Base-by-base conservation (phyloP, 139 green algal species). In the Desmodesmus armatus region DNA sequence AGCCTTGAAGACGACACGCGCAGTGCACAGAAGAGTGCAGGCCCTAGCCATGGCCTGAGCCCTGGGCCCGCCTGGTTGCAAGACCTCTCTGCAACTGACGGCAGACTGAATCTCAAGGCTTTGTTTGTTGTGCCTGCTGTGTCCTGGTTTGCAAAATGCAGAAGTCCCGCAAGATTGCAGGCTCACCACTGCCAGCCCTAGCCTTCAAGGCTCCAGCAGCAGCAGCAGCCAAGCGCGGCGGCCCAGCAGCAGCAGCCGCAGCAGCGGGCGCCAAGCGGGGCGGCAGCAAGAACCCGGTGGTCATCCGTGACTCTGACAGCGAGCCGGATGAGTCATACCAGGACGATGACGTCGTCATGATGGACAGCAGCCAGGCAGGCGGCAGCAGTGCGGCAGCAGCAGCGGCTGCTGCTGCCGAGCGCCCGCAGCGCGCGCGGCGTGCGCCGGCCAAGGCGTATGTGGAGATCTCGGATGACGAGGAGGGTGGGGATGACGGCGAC, bases 371-470 rank as follows among this genome's bases (percentile, higher is more conserved):
- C 39, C 66, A 66, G 67, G 41, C 41, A 60, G 49, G 7, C 35
- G n/a, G n/a, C n/a, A n/a, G n/a, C n/a, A n/a, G n/a, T n/a, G 60
- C 5, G 40, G 60, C 78, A 44, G 29, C 65, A 70, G 67, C 63
- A 72, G 76, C 15, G 19, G 76, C 21, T 41, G 35, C 76, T 58
- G 76, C 71, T 3, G 85, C 78, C 60, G 85, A 60, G 27, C 53
- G 80, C n/a, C 60, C 78, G 19, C 73, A 84, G 85, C 85, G 85
- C 2, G 72, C 85, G 37, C 47, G 80, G 3, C 72, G 80, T 40
- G 80, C 85, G 3, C 60, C 62, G 39, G 79, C 80, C 9, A 75
- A 83, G 25, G 83, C 55, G 23, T 82, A 82, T 43, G 55, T 82
- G 13, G 76, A 89, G 72, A 37, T 63, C 39, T 67, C 66, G 35